Conservation (phyloP, 352 stramenopile genomes). For the Globisporangium viniferum region DNA sequence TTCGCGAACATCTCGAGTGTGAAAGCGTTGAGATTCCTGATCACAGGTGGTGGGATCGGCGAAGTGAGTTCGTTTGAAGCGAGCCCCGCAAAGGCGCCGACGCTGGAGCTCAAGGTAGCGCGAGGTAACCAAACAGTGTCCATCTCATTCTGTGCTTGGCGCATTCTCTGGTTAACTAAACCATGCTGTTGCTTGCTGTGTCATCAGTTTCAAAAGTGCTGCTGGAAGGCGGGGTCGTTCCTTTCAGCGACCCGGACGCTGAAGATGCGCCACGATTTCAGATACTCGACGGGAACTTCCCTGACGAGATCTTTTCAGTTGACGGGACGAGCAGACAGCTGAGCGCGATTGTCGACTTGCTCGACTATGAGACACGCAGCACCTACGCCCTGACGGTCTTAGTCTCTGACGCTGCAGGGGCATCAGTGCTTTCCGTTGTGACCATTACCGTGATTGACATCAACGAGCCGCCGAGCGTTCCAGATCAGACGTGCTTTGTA, state of each 20-base stretch:
- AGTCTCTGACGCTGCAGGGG: slow-evolving; percentile 2
- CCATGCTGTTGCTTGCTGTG: background rate
- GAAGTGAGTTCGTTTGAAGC: slow-evolving; percentile 47
- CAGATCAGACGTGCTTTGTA: slow-evolving; percentile 9
- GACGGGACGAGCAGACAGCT: slow-evolving; percentile 1
- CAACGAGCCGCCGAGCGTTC: slow-evolving; percentile 3
- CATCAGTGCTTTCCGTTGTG: background rate
- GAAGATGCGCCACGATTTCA: slow-evolving; percentile 8
- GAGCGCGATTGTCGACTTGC: slow-evolving; percentile 5
- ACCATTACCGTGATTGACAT: slow-evolving; percentile 2
- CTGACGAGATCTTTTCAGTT: slow-evolving; percentile 2
- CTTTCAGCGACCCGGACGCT: slow-evolving; percentile 2
- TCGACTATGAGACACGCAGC: slow-evolving; percentile 9
- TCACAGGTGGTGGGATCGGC: slow-evolving; percentile 44
- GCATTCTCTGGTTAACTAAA: background rate
- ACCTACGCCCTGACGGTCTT: slow-evolving; percentile 5
- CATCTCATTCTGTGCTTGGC: background rate
- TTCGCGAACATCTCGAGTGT: background rate
- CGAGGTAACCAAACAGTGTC: slow-evolving; percentile 28
- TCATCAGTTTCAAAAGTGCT: slow-evolving; percentile 5
- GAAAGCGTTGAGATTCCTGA: slow-evolving; percentile 19
- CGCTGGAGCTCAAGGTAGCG: slow-evolving; percentile 34
- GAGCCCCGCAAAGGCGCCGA: slow-evolving; percentile 16
- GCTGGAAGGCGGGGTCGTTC: background rate
- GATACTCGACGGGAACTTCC: background rate